Conservation (phyloP, 768 basidiomycete species). For the Porpolomopsis calyptriformis region DNA sequence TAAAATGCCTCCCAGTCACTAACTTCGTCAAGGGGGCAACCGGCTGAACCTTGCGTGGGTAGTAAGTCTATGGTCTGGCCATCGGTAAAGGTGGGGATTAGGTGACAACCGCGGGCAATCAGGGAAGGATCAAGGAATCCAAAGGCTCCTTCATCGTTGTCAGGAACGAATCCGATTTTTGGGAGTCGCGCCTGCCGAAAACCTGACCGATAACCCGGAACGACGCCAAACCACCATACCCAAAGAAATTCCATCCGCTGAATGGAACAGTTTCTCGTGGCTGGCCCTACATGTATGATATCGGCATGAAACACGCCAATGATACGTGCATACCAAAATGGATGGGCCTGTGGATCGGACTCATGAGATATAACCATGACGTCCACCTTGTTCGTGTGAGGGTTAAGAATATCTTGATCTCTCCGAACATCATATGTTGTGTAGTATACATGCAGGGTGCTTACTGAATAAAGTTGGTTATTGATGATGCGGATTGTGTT, state of each 20-base stretch:
- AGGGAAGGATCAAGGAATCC: slow-evolving; percentile 36
- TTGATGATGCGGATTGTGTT: slow-evolving; percentile 16
- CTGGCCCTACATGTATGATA: slow-evolving; percentile 4
- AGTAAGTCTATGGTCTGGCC: slow-evolving; percentile 12
- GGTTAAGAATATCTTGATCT: slow-evolving; percentile 31
- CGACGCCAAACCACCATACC: slow-evolving; percentile 6
- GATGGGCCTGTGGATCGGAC: slow-evolving; percentile 6
- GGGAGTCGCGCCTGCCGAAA: slow-evolving; percentile 18
- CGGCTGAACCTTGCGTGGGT: not conserved
- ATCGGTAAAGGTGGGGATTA: slow-evolving; percentile 30
- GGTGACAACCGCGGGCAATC: slow-evolving; percentile 29
- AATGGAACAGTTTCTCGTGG: slow-evolving; percentile 7
- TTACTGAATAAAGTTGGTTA: slow-evolving; percentile 20
- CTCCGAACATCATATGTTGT: slow-evolving; percentile 16
- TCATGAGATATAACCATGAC: slow-evolving; percentile 24
- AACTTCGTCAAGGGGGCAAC: not conserved
- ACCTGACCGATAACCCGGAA: not conserved
- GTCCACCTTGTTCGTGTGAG: slow-evolving; percentile 23
- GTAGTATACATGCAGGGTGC: slow-evolving; percentile 23
- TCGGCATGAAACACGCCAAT: slow-evolving; percentile 4
- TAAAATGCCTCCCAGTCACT: slow-evolving; percentile 22
- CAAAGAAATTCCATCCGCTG: slow-evolving; percentile 13
- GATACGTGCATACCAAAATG: slow-evolving; percentile 2
- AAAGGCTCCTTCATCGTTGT: slow-evolving; percentile 23
- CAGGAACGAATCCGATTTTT: slow-evolving; percentile 25